Evolutionary conservation across 1,139 yeast species (phyloP), one percentile per base, ranked within the genome.

Genomic region (Fermentozyma sake): DNA sequence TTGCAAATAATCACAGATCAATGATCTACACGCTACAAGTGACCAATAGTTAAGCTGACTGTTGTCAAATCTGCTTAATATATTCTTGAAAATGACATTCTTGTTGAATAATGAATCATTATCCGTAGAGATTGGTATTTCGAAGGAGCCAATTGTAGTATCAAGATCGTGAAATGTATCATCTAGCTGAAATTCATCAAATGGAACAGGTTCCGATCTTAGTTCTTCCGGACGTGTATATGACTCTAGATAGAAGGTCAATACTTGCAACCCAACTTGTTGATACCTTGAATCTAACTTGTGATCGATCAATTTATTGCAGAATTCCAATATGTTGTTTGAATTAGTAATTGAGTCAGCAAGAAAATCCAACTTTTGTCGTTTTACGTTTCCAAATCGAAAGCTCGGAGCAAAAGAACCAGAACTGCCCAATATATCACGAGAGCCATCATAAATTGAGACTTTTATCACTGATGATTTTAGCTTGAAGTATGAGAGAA

Each of bases 11-110:
- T 34, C 23, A 9, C 9, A 25, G 7, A 39, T 23, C 12, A 69
- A 24, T 0, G 68, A 38, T 14, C 58, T 47, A 9, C 61, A 36
- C 0, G 63, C 45, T 5, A 62, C 32, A 4, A 66, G 45, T 2
- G 58, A 45, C 74, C 75, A 71, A 12, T 48, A 52, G 7, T 44
- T 37, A 3, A 58, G 27, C 0, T 38, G 27, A 4, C 27, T 31
- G 16, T 44, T 44, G 23, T 55, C 63, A 38, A 52, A 49, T 6
- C 51, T 41, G n/a, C 34, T 27, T 18, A 54, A 27, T 2, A 53
- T 32, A 20, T 32, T 41, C 24, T 39, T 36, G 16, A 53, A 20
- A 12, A 51, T 12, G 2, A 32, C 20, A 24, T 39, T 42, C 18
- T 26, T 27, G 23, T 38, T 42, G 21, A 38, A 28, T 18, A 14